A percentile compares a stretch with the other conserved stretches of the same genome.
These are phyloP conservation scores for Colletotrichum falcatum DNA, from an alignment of 2,329 filamentous ascomycete genomes.

Conservation along the genomic window DNA sequence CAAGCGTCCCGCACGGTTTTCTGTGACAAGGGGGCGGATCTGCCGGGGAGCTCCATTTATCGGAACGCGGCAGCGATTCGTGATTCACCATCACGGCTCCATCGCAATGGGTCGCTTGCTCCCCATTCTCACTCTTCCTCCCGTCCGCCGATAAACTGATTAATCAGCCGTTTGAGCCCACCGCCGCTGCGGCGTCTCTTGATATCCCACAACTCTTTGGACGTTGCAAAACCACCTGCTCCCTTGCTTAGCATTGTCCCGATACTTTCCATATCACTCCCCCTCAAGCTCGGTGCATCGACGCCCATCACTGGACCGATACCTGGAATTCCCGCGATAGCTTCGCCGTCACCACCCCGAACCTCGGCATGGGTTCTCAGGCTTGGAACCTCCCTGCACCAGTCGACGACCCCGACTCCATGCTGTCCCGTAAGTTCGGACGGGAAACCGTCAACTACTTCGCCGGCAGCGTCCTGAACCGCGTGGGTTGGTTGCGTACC, in stretches of 20 bases:
- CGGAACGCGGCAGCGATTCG: conserved; percentile 35
- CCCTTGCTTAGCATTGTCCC: neutral
- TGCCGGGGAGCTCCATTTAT: conserved; percentile 38
- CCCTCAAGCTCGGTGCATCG: neutral
- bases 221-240: neutral
- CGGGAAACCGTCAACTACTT: conserved; percentile 88
- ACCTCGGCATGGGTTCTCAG: conserved; percentile 39
- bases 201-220: conserved; percentile 7
- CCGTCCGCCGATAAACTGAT: conserved; percentile 29
- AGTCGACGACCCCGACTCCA: conserved; percentile 66
- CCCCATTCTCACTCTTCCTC: neutral
- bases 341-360: conserved; percentile 26
- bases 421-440: conserved; percentile 83
- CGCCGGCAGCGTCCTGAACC: conserved; percentile 81
- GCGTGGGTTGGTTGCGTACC: conserved; percentile 80
- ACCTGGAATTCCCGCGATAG: conserved; percentile 28
- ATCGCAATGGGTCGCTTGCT: conserved; percentile 19
- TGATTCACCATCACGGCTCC: conserved; percentile 35
- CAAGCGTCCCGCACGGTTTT: conserved; percentile 24
- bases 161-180: conserved; percentile 34
- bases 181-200: conserved; percentile 18
- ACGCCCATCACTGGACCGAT: neutral
- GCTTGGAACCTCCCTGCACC: conserved; percentile 57
- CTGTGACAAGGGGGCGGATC: conserved; percentile 19
- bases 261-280: neutral